Percentiles rank a stretch among this genome's conserved stretches.
phyloP scores from a whole-genome alignment of 441 rosid species.

The Populus hybrid region DNA sequence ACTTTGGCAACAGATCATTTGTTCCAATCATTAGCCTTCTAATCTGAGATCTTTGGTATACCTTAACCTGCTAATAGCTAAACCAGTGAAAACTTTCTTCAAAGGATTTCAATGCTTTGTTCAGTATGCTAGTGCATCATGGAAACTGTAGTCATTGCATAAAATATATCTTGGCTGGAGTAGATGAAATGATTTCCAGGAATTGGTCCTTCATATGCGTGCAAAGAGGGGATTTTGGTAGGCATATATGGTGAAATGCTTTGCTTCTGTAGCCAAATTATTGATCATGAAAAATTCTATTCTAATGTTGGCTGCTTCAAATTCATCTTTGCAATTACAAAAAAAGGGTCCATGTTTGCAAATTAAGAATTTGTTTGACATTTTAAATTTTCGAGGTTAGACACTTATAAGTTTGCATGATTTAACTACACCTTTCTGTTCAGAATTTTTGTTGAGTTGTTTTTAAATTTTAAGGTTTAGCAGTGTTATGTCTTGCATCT shows the following conservation, averaged over 20 bases:
- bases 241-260: neutral
- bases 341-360: neutral
- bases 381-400: neutral
- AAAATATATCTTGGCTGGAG: neutral
- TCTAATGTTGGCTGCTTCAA: neutral
- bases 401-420: neutral
- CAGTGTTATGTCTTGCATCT: neutral
- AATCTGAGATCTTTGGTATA: neutral
- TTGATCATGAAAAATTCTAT: neutral
- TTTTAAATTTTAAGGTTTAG: neutral
- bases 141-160: neutral
- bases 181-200: neutral
- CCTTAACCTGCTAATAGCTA: neutral
- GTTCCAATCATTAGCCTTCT: neutral
- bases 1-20: neutral
- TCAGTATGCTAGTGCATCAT: neutral
- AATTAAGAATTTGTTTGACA: neutral
- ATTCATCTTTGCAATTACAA: neutral
- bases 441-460: neutral
- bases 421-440: neutral
- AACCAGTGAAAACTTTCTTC: neutral
- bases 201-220: neutral
- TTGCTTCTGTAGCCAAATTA: neutral
- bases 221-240: neutral
- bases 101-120: neutral